Evolutionary conservation across 805 yeast genomes (phyloP).

Genomic region (Candida caryicola): DNA sequence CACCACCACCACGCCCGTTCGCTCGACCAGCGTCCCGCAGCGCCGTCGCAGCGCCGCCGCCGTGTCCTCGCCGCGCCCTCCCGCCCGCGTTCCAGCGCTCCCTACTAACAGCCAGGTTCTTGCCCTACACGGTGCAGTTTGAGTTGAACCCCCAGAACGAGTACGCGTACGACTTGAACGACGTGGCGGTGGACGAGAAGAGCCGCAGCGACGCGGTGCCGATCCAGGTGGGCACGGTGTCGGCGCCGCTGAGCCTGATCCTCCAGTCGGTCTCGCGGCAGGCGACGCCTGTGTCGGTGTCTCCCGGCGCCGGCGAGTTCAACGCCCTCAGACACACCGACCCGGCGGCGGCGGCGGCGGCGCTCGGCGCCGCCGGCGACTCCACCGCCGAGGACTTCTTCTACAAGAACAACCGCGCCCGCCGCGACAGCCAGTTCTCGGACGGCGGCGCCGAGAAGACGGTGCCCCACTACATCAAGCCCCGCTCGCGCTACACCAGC

Average conservation of each 20-base stretch:
- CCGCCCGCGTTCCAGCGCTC: no score
- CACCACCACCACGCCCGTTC: no score
- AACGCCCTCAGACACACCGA: not conserved
- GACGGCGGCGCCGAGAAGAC: constrained; percentile 25
- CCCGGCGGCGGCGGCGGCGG: not conserved
- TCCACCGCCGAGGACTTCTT: constrained; percentile 58
- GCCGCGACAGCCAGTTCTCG: constrained; percentile 8
- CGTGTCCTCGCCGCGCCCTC: no score
- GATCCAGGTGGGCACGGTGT: not conserved
- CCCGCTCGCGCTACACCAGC: constrained; percentile 38
- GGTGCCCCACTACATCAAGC: constrained; percentile 41
- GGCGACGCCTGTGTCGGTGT: constrained; percentile 15
- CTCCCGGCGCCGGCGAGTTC: constrained; percentile 4
- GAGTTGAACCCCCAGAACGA: constrained; percentile 38
- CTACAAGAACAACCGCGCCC: constrained; percentile 21
- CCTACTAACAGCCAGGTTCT: constrained; percentile 42
- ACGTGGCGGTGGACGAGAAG: not conserved
- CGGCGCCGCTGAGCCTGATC: constrained; percentile 21
- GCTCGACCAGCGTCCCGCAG: no score
- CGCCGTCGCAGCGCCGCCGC: no score
- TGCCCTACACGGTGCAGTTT: constrained; percentile 75
- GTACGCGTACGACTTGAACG: not conserved
- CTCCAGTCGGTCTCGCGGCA: constrained; percentile 30
- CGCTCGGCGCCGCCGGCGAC: constrained; percentile 11
- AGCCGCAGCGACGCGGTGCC: not conserved